Percentiles rank a stretch among this genome's conserved stretches.
Conservation (phyloP, 257 asterid species). For the Oldenlandia corymbosa region DNA sequence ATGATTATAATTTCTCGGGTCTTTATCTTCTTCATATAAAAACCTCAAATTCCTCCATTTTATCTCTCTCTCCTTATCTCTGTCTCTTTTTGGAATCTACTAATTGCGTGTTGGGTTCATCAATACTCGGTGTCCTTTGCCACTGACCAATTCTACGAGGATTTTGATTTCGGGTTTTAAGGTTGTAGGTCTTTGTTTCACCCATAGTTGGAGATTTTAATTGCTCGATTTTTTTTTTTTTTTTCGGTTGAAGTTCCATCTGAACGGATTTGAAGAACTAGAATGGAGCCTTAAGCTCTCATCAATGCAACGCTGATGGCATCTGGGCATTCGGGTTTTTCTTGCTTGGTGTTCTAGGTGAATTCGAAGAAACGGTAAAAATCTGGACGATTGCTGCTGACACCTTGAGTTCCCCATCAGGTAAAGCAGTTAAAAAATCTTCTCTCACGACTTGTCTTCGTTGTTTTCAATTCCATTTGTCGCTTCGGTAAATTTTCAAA, state of each 20-base stretch:
- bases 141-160: background rate
- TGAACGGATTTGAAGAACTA: background rate
- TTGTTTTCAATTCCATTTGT: background rate
- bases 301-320: background rate
- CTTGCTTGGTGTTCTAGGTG: background rate
- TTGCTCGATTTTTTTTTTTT: slow-evolving; percentile 8
- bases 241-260: background rate
- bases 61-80: background rate
- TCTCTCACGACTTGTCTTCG: background rate
- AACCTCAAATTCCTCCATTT: slow-evolving; percentile 7
- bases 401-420: slow-evolving; percentile 12
- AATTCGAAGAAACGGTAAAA: slow-evolving; percentile 5
- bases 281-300: background rate
- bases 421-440: background rate
- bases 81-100: slow-evolving; percentile 3
- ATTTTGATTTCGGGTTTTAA: background rate
- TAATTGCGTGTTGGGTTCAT: background rate
- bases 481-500: background rate
- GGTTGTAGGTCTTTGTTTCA: background rate
- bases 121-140: background rate
- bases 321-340: slow-evolving; percentile 5
- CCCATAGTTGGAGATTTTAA: background rate
- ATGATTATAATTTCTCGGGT: background rate
- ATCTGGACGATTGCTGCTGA: background rate
- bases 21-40: slow-evolving; percentile 4